Evolutionary conservation across 176 grass and related monocot species (phyloP).

Genomic region (Oryza brachyantha): DNA sequence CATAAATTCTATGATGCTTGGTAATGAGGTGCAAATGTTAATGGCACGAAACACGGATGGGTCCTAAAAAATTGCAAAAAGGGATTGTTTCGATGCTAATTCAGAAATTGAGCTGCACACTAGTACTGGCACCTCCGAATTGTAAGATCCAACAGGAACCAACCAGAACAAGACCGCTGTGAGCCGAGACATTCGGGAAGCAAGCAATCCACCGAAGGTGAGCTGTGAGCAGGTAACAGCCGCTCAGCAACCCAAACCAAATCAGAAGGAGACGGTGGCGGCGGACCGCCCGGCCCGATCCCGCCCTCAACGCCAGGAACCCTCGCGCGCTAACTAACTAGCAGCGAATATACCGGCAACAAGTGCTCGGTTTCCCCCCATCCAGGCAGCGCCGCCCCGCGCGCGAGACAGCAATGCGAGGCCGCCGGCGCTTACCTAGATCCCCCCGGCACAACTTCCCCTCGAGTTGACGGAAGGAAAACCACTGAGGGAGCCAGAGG

Average conservation of each 20-base stretch:
- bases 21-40: background rate
- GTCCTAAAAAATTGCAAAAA: background rate
- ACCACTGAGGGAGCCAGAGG: background rate
- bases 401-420: background rate
- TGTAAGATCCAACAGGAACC: background rate
- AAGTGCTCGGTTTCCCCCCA: no score
- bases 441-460: background rate
- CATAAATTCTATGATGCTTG: background rate
- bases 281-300: no score
- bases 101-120: background rate
- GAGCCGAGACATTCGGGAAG: background rate
- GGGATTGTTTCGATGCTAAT: background rate
- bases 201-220: background rate
- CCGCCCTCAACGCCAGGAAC: background rate
- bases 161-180: background rate
- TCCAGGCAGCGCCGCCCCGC: background rate
- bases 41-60: background rate
- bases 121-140: background rate
- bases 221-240: background rate
- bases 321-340: background rate
- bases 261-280: no score
- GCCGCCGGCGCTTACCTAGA: background rate
- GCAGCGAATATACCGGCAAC: background rate
- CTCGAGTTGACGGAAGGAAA: background rate
- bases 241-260: background rate